Evolutionary conservation across 352 stramenopile genomes (phyloP).

Genomic region (Pythium chondricola): DNA sequence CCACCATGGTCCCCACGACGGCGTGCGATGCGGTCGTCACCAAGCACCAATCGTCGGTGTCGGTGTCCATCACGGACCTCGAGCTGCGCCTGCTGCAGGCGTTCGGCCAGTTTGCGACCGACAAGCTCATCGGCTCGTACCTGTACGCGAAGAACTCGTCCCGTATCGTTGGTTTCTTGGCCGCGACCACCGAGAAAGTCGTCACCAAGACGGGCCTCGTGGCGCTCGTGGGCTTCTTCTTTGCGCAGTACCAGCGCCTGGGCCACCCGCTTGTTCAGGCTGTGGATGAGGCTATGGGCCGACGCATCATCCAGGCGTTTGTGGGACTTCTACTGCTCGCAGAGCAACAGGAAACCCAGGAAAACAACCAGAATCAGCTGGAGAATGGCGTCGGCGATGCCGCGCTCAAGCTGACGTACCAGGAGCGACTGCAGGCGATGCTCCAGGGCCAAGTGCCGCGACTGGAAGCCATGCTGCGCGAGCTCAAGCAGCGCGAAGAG

Average conservation of each 20-base stretch:
- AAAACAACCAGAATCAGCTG: slow-evolving; percentile 5
- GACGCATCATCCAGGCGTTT: slow-evolving; percentile 46
- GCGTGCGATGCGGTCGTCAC: neutral
- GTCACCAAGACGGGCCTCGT: slow-evolving; percentile 33
- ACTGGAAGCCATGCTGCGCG: slow-evolving; percentile 27
- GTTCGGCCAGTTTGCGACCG: slow-evolving; percentile 30
- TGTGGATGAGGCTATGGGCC: slow-evolving; percentile 57
- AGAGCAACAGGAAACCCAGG: slow-evolving; percentile 31
- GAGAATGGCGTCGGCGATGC: slow-evolving; percentile 17
- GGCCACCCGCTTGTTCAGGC: slow-evolving; percentile 43
- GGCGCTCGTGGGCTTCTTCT: slow-evolving; percentile 35
- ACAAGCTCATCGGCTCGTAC: slow-evolving; percentile 40
- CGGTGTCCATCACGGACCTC: too few species aligned
- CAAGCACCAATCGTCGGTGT: too few species aligned
- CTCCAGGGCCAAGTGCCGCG: slow-evolving; percentile 19
- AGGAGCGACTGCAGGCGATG: slow-evolving; percentile 39
- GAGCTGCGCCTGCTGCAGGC: slow-evolving; percentile 54
- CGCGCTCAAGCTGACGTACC: slow-evolving; percentile 27
- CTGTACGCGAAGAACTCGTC: slow-evolving; percentile 42
- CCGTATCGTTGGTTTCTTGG: slow-evolving; percentile 36
- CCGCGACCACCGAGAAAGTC: slow-evolving; percentile 42
- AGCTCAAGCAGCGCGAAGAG: slow-evolving; percentile 14
- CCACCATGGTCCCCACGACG: neutral
- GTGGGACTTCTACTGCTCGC: slow-evolving; percentile 47
- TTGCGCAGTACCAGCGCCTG: slow-evolving; percentile 50